phyloP scores from a whole-genome alignment of 2,329 filamentous ascomycete species.

The Ophiocordyceps unilateralis region DNA sequence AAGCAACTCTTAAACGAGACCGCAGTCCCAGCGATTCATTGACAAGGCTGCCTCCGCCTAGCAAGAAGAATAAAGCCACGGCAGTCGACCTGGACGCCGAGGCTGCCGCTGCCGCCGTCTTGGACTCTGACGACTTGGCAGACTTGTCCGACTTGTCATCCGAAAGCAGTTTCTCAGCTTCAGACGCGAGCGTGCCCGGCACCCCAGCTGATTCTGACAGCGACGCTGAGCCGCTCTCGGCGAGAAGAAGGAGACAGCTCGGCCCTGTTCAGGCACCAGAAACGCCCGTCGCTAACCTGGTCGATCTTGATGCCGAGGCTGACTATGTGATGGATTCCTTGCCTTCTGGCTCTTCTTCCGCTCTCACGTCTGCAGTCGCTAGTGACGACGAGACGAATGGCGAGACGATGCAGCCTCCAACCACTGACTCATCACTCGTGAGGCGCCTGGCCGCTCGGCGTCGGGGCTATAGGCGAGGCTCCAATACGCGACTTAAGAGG shows the following conservation, averaged over 20 bases:
- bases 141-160: not conserved
- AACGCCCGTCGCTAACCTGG: no score
- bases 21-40: slow-evolving; percentile 8
- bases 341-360: slow-evolving; percentile 1
- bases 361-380: slow-evolving; percentile 3
- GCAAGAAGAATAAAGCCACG: slow-evolving; percentile 12
- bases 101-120: slow-evolving; percentile 12
- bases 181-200: slow-evolving; percentile 5
- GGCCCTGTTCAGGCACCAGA: not conserved
- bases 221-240: slow-evolving; percentile 13
- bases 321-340: not conserved
- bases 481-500: slow-evolving; percentile 12
- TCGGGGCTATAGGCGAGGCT: slow-evolving; percentile 16
- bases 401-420: slow-evolving; percentile 2
- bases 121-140: slow-evolving; percentile 2
- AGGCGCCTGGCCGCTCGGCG: slow-evolving; percentile 9
- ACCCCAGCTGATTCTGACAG: slow-evolving; percentile 7
- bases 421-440: not conserved
- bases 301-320: no score
- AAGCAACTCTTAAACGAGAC: slow-evolving; percentile 7
- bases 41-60: slow-evolving; percentile 6
- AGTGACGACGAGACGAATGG: slow-evolving; percentile 6
- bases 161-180: slow-evolving; percentile 5
- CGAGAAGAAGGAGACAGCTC: slow-evolving; percentile 3
- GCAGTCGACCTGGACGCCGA: slow-evolving; percentile 16